Conservation (phyloP, 352 stramenopile genomes). For the Globisporangium spinosum region DNA sequence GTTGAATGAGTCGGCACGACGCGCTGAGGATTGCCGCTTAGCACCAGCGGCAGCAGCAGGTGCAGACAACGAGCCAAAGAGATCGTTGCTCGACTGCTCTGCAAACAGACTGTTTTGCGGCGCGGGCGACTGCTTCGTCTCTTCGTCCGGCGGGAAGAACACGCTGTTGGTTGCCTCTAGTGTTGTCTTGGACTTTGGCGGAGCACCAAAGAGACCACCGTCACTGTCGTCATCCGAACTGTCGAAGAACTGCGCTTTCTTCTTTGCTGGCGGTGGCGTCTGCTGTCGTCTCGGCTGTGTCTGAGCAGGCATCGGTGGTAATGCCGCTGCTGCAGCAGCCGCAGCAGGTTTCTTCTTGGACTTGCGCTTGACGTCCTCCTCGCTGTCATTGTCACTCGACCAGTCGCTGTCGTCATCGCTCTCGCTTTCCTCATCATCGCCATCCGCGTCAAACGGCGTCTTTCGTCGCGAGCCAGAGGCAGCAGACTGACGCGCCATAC, state of each 20-base stretch:
- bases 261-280: constrained; percentile 21
- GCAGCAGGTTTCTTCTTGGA: constrained; percentile 14
- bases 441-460: constrained; percentile 37
- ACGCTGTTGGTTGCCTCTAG: background rate
- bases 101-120: constrained; percentile 28
- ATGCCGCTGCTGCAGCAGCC: background rate
- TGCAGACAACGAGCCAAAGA: constrained; percentile 23
- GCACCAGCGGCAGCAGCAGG: background rate
- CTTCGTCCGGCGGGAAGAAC: constrained; percentile 27
- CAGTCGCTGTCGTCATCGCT: constrained; percentile 47
- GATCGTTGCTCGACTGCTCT: constrained; percentile 33
- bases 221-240: constrained; percentile 63
- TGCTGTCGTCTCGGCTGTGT: background rate
- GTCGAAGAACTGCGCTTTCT: constrained; percentile 51
- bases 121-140: constrained; percentile 18
- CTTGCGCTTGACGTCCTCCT: constrained; percentile 21
- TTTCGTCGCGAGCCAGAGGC: constrained; percentile 25
- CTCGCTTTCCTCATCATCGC: constrained; percentile 41
- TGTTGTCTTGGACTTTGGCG: constrained; percentile 20
- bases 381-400: constrained; percentile 44
- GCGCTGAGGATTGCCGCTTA: constrained; percentile 3
- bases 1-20: constrained; percentile 23
- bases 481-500: constrained; percentile 18
- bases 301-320: constrained; percentile 14
- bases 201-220: constrained; percentile 10